Evolutionary conservation across 2,329 filamentous ascomycete species (phyloP), one percentile per base, ranked within the genome.

Genomic region (Penicillium sp.): DNA sequence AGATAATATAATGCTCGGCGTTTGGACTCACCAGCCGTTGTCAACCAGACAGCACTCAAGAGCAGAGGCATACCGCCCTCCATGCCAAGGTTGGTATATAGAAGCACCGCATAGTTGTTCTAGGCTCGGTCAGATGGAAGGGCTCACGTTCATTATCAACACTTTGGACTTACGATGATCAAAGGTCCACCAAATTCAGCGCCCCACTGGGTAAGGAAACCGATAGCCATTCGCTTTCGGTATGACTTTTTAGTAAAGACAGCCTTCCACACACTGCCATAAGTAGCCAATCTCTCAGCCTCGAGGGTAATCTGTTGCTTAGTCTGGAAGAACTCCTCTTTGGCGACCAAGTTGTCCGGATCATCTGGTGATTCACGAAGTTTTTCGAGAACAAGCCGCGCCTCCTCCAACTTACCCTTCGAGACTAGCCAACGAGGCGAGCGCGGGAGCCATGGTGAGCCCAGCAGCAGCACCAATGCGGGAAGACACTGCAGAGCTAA

Each of bases 181-280:
- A 79, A 65, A 10, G 75, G 75, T 0, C 77, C 77, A n/a, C 71
- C 75, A 57, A 78, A 79, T 45, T 79, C 75, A 2, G 76, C 75
- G 18, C 76, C 76, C 75, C 75, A 79, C 54, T 78, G 77, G 0
- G 75, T 79, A 30, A 79, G 61, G 52, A 79, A 79, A 0, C 75
- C 76, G 35, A 79, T 76, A 1, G 72, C 66, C 74, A 79, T 77
- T 0, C 77, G 66, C 64, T 77, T 79, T 14, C 76, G 66, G 52
- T 77, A 77, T 8, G 74, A 75, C 50, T 68, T 70, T 58, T 75
- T 77, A 57, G 70, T 72, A 18, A 75, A n/a, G 0, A 76, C 67
- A 0, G 75, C 75, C 31, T 61, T 71, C 74, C 74, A 77, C 0
- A 72, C 68, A 1, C 60, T 71, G n/a, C 72, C 70, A 7, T 71